Evolutionary conservation across 2,329 filamentous ascomycete genomes (phyloP).

Genomic region (Fusarium goolgardi): DNA sequence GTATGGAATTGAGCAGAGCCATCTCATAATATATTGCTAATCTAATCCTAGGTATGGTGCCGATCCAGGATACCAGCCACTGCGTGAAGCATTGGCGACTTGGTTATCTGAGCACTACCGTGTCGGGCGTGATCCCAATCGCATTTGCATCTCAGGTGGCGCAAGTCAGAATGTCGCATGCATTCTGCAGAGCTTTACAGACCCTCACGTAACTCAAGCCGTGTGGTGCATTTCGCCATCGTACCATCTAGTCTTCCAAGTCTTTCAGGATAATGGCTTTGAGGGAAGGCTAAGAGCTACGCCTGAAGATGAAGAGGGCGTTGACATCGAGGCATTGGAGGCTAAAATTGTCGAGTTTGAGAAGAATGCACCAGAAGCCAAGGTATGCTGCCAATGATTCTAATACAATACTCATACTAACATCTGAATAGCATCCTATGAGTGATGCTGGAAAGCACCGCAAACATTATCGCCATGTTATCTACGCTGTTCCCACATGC

Average conservation of each 20-base stretch:
- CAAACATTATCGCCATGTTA: conserved; percentile 86
- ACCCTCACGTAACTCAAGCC: conserved; percentile 77
- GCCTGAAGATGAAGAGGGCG: conserved; percentile 80
- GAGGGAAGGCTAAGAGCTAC: conserved; percentile 73
- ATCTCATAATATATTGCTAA: not conserved
- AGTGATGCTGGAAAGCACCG: conserved; percentile 69
- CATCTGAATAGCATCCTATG: conserved; percentile 53
- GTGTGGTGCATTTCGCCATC: conserved; percentile 86
- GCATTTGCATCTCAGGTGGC: conserved; percentile 85
- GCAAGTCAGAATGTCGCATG: conserved; percentile 85
- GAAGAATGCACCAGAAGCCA: conserved; percentile 31
- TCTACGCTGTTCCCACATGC: conserved; percentile 90
- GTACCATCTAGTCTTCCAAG: conserved; percentile 86
- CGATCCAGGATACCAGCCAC: conserved; percentile 77
- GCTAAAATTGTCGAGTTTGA: conserved; percentile 49
- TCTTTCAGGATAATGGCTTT: conserved; percentile 86
- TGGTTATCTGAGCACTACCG: conserved; percentile 77
- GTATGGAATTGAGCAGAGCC: conserved; percentile 78
- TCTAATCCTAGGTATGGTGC: conserved; percentile 62
- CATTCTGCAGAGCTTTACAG: conserved; percentile 82
- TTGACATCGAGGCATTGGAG: conserved; percentile 70
- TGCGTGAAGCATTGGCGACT: conserved; percentile 73
- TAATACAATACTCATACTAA: conserved; percentile 6
- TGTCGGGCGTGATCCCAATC: conserved; percentile 58
- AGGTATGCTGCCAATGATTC: conserved; percentile 7